A percentile compares a stretch with the other conserved stretches of the same genome.
phyloP scores from a whole-genome alignment of 2,329 filamentous ascomycete genomes.

The Aphanoascus verrucosus region DNA sequence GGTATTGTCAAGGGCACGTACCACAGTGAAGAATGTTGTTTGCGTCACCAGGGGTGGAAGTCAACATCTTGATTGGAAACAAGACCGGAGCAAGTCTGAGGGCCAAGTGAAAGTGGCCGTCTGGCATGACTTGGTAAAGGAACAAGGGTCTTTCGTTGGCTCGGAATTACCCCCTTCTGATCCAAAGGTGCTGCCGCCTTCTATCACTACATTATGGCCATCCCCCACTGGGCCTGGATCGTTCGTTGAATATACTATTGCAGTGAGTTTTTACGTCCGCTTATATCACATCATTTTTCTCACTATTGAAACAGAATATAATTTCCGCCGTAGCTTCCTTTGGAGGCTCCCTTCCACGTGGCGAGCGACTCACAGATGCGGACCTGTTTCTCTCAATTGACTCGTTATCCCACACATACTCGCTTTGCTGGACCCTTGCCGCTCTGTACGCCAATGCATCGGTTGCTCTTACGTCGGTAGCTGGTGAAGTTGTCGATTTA shows the following conservation, averaged over 20 bases:
- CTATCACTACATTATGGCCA: slow-evolving; percentile 35
- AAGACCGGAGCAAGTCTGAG: slow-evolving; percentile 66
- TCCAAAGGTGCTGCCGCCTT: slow-evolving; percentile 40
- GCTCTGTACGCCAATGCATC: slow-evolving; percentile 78
- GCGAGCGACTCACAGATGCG: slow-evolving; percentile 59
- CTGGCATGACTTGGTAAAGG: slow-evolving; percentile 80
- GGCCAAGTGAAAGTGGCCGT: slow-evolving; percentile 71
- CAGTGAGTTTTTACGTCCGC: slow-evolving; percentile 30
- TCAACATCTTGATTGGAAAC: slow-evolving; percentile 90
- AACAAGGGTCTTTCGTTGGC: slow-evolving; percentile 49
- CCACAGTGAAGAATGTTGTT: slow-evolving; percentile 63
- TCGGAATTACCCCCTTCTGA: slow-evolving; percentile 55
- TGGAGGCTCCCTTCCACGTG: slow-evolving; percentile 61
- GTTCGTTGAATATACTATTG: slow-evolving; percentile 70
- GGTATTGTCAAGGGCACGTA: slow-evolving; percentile 56
- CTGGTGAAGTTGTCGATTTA: slow-evolving; percentile 61
- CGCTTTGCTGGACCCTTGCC: slow-evolving; percentile 66
- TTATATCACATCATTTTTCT: neutral
- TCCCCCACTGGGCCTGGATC: slow-evolving; percentile 45
- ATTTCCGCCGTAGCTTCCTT: slow-evolving; percentile 74
- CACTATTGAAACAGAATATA: slow-evolving; percentile 50
- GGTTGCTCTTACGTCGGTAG: slow-evolving; percentile 78
- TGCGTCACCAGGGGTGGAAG: slow-evolving; percentile 91
- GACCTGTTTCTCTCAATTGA: slow-evolving; percentile 83
- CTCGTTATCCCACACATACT: slow-evolving; percentile 66